phyloP scores from a whole-genome alignment of 208 protist species.

The Acanthamoeba culbertsoni region DNA sequence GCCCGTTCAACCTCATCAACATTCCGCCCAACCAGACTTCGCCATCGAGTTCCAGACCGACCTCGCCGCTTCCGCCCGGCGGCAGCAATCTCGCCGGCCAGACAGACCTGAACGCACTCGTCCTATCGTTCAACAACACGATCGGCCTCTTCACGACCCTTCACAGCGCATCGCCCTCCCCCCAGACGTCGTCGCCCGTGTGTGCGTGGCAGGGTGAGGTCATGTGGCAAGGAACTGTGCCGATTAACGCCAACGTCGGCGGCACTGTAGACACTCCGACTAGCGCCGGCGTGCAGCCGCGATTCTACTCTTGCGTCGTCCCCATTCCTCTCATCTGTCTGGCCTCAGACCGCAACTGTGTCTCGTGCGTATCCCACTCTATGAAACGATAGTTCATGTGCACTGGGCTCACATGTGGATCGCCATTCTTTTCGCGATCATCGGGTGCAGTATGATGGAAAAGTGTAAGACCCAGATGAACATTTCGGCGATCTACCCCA shows the following conservation, averaged over 20 bases:
- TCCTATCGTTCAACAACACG: not conserved
- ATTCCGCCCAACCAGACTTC: not conserved
- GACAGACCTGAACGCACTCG: not conserved
- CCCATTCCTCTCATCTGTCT: not conserved
- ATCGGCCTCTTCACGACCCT: not conserved
- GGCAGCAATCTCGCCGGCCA: not conserved
- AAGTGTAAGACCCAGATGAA: not conserved
- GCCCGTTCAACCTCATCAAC: not conserved
- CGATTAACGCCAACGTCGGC: not conserved
- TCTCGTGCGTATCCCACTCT: not conserved
- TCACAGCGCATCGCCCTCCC: not conserved
- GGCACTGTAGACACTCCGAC: not conserved
- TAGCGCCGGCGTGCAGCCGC: not conserved
- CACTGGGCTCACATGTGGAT: too few relatives aligned
- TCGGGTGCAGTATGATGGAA: not conserved
- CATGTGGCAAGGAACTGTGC: not conserved
- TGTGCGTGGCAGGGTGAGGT: not conserved
- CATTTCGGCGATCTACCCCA: not conserved
- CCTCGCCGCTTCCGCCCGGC: not conserved
- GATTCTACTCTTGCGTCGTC: not conserved
- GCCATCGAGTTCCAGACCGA: not conserved
- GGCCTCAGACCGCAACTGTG: not conserved
- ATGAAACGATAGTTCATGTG: not conserved
- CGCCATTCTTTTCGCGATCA: not conserved
- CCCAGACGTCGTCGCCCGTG: not conserved